phyloP scores from a whole-genome alignment of 2,329 filamentous ascomycete genomes.

The Fusarium torreyae region DNA sequence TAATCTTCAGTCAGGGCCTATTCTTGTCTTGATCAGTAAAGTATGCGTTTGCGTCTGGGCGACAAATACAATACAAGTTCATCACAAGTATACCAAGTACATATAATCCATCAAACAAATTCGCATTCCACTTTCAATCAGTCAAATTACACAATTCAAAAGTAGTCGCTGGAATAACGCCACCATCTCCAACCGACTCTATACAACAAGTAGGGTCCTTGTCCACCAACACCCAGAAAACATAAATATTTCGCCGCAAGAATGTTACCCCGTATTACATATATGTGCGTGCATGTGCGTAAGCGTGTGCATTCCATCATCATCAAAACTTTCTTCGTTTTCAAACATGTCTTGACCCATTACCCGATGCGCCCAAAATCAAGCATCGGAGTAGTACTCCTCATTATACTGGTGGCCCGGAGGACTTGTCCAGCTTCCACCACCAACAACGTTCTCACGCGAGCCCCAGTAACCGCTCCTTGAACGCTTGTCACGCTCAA shows the following conservation, averaged over 20 bases:
- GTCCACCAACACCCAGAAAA: slow-evolving; percentile 31
- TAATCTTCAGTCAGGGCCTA: too few relatives aligned
- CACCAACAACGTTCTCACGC: slow-evolving; percentile 65
- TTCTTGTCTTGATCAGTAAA: too few relatives aligned
- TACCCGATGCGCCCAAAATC: slow-evolving; percentile 33
- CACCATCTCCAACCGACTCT: slow-evolving; percentile 43
- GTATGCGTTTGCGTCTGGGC: too few relatives aligned
- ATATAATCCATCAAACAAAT: too few relatives aligned
- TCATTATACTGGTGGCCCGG: slow-evolving; percentile 66
- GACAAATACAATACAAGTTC: too few relatives aligned
- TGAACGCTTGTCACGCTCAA: slow-evolving; percentile 78
- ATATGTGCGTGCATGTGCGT: slow-evolving; percentile 39
- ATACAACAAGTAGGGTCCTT: slow-evolving; percentile 42
- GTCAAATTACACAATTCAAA: slow-evolving; percentile 44
- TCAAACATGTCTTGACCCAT: slow-evolving; percentile 38
- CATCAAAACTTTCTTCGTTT: slow-evolving; percentile 42
- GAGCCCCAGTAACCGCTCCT: slow-evolving; percentile 67
- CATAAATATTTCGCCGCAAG: slow-evolving; percentile 34
- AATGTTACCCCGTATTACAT: slow-evolving; percentile 47
- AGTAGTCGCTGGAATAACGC: slow-evolving; percentile 40
- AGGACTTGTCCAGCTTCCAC: slow-evolving; percentile 61
- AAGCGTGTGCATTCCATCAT: slow-evolving; percentile 35
- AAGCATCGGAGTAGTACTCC: slow-evolving; percentile 70
- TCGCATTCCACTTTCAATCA: background rate
- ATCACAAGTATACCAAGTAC: too few relatives aligned